These are phyloP conservation scores for Baorangia bicolor DNA, from an alignment of 768 basidiomycete genomes.

Conservation along the genomic window DNA sequence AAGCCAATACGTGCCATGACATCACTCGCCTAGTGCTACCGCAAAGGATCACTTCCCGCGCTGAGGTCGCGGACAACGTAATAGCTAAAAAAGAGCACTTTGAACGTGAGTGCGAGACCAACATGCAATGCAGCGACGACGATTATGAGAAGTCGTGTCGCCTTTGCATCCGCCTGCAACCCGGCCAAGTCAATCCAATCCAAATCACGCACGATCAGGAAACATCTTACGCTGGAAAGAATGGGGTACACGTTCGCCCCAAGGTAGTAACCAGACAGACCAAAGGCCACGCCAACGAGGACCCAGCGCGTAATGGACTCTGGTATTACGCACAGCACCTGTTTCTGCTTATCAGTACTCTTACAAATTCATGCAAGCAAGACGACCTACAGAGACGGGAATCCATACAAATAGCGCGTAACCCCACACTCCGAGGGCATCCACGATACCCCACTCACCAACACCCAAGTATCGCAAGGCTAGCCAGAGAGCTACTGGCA, in stretches of 20 bases:
- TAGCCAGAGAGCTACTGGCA: constrained; percentile 84
- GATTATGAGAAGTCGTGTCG: constrained; percentile 80
- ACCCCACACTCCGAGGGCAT: constrained; percentile 79
- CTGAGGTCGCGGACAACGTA: constrained; percentile 46
- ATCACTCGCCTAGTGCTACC: constrained; percentile 17
- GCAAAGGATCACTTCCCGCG: constrained; percentile 16
- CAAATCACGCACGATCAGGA: not conserved
- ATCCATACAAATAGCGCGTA: constrained; percentile 88
- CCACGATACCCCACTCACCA: constrained; percentile 85
- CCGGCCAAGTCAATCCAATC: not conserved
- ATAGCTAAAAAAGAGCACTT: constrained; percentile 65
- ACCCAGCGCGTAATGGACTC: constrained; percentile 81
- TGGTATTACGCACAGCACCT: constrained; percentile 87
- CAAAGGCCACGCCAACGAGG: constrained; percentile 69
- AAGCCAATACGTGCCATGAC: not conserved
- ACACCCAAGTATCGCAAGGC: constrained; percentile 83
- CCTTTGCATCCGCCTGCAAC: constrained; percentile 78
- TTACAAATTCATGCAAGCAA: not conserved
- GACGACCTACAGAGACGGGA: constrained; percentile 67
- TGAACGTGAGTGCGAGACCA: constrained; percentile 81
- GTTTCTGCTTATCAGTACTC: constrained; percentile 1
- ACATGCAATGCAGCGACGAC: constrained; percentile 73
- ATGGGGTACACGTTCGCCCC: constrained; percentile 85
- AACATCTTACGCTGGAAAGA: constrained; percentile 66
- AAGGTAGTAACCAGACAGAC: constrained; percentile 86